A percentile compares a stretch with the other conserved stretches of the same genome.
These are phyloP conservation scores for Purshia tridentata DNA, from an alignment of 306 rosid genomes.

Conservation along the genomic window DNA sequence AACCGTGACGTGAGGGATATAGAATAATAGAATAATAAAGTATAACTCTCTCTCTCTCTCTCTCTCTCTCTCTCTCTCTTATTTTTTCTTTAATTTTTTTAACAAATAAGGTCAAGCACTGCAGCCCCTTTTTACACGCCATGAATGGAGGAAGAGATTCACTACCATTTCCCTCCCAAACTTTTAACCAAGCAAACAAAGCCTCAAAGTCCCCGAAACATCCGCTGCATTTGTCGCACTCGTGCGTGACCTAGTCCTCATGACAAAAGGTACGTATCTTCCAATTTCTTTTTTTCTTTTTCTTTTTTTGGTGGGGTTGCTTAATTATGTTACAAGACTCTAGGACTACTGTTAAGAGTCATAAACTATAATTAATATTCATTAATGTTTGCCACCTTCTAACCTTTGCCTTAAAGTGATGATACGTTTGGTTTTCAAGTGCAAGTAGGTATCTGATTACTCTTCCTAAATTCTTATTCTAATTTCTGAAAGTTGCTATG, in stretches of 20 bases:
- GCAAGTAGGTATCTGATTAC: not conserved
- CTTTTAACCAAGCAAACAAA: not conserved
- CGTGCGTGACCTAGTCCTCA: not conserved
- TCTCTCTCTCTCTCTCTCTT: no score
- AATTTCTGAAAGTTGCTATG: no score
- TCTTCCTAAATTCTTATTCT: no score
- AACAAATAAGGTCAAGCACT: not conserved
- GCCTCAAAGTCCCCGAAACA: slow-evolving; percentile 11
- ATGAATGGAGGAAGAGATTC: not conserved
- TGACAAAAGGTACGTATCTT: slow-evolving; percentile 4
- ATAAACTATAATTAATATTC: not conserved
- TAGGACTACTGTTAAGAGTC: not conserved
- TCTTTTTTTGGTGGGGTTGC: not conserved
- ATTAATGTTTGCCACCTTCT: not conserved
- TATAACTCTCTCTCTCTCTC: no score
- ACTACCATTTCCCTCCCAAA: not conserved
- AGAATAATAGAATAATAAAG: no score
- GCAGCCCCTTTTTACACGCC: slow-evolving; percentile 16
- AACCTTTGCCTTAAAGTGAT: not conserved
- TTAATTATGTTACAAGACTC: not conserved
- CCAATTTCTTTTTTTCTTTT: not conserved
- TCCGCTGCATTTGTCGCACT: slow-evolving; percentile 22
- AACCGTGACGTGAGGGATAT: no score
- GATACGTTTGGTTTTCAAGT: not conserved
- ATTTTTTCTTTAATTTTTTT: no score